Conservation (phyloP, 192 early-diverging fungal species). For the Bifiguratus adelaidae region DNA sequence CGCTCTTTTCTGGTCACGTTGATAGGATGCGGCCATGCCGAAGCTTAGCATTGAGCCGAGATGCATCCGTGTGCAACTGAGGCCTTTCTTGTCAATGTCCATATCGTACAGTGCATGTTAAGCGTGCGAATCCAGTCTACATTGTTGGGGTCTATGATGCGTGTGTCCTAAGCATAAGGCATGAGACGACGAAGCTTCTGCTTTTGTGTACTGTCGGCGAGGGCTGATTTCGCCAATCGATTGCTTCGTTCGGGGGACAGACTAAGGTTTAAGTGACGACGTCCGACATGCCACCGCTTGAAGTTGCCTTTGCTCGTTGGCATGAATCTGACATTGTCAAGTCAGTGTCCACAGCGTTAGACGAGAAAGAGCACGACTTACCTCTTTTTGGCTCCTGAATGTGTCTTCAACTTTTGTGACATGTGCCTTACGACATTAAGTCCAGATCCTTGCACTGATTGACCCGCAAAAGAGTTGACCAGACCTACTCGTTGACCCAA, state of each 20-base stretch:
- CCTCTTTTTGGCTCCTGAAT: constrained; percentile 30
- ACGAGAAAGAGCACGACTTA: constrained; percentile 1
- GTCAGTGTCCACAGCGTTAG: too few species aligned
- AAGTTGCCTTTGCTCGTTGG: constrained; percentile 22
- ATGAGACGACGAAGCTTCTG: constrained; percentile 21
- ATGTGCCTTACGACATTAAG: too few species aligned
- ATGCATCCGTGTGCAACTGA: too few species aligned
- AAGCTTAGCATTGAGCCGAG: too few species aligned
- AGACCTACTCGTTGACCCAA: too few species aligned
- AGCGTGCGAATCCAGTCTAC: too few species aligned
- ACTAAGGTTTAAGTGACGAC: constrained; percentile 20
- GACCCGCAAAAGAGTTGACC: too few species aligned
- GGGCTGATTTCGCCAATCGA: constrained; percentile 9
- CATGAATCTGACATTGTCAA: constrained; percentile 20
- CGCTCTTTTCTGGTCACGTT: too few species aligned
- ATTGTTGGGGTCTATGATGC: too few species aligned
- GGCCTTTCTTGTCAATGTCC: too few species aligned
- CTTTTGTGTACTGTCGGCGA: constrained; percentile 17
- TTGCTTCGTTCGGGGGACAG: constrained; percentile 20
- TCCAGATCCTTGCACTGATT: not conserved
- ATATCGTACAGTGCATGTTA: too few species aligned
- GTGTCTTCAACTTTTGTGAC: constrained; percentile 27
- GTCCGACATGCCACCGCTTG: constrained; percentile 26
- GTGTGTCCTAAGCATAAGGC: constrained; percentile 20
- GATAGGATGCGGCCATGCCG: too few species aligned